Percentiles rank a stretch among this genome's conserved stretches.
Evolutionary conservation across 2,329 filamentous ascomycete species (phyloP).

Genomic region (Biscogniauxia mediterranea): DNA sequence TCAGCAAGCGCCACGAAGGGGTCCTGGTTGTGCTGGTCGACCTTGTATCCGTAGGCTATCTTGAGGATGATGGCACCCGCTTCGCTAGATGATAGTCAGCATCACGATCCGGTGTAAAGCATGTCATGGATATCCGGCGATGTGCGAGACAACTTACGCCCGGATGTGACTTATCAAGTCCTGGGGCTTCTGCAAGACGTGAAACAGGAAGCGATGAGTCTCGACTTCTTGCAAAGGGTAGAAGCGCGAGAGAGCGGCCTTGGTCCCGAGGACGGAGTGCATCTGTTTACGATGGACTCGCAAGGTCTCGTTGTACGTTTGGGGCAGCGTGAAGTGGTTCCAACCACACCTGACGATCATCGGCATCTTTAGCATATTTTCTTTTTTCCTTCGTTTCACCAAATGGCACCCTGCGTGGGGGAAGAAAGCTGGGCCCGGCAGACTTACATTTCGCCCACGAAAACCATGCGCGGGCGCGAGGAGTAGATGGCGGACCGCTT

Average conservation of each 20-base stretch:
- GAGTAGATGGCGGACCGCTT: slow-evolving; percentile 36
- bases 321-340: slow-evolving; percentile 35
- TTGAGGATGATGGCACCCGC: slow-evolving; percentile 28
- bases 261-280: slow-evolving; percentile 44
- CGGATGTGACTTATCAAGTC: neutral
- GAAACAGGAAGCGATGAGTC: slow-evolving; percentile 12
- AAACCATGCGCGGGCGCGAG: slow-evolving; percentile 33
- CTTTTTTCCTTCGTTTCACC: neutral
- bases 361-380: slow-evolving; percentile 3
- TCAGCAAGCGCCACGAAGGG: slow-evolving; percentile 22
- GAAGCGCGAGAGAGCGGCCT: slow-evolving; percentile 29
- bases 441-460: slow-evolving; percentile 37
- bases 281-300: slow-evolving; percentile 45
- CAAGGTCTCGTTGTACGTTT: slow-evolving; percentile 37
- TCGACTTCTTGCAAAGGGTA: slow-evolving; percentile 8
- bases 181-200: slow-evolving; percentile 3
- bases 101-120: neutral
- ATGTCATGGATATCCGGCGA: slow-evolving; percentile 5
- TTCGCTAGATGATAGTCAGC: slow-evolving; percentile 17
- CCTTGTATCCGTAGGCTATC: slow-evolving; percentile 30
- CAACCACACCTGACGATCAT: slow-evolving; percentile 33
- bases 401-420: neutral
- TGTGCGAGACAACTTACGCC: neutral
- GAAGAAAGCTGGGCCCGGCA: neutral
- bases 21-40: slow-evolving; percentile 22